Percentiles rank a stretch among this genome's conserved stretches.
phyloP scores from a whole-genome alignment of 371 early-diverging fungal species.

The Mortierella sp. region DNA sequence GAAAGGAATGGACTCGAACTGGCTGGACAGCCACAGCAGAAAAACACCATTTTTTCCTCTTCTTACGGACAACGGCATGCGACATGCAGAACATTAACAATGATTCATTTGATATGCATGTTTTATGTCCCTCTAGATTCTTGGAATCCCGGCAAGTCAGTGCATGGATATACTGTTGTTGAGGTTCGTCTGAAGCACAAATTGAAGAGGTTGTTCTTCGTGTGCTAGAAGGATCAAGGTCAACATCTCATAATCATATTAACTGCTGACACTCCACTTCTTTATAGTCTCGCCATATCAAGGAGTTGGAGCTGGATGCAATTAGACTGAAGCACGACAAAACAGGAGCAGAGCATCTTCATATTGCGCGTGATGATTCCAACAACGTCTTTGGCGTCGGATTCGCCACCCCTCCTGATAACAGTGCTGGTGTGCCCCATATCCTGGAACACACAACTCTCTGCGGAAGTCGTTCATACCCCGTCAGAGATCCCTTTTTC shows the following conservation, averaged over 20 bases:
- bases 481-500: constrained; percentile 97
- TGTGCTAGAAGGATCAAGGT: neutral
- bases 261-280: neutral
- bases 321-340: constrained; percentile 77
- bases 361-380: constrained; percentile 87
- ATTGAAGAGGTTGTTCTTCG: neutral
- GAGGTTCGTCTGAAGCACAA: constrained; percentile 25
- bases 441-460: constrained; percentile 97
- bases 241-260: neutral
- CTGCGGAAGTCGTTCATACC: constrained; percentile 91
- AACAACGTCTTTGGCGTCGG: constrained; percentile 96
- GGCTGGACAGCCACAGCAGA: neutral
- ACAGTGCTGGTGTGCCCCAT: constrained; percentile 94
- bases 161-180: constrained; percentile 55
- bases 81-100: neutral
- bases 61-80: neutral
- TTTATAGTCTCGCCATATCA: constrained; percentile 48
- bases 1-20: neutral
- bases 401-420: constrained; percentile 88
- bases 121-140: constrained; percentile 20
- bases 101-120: neutral
- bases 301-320: constrained; percentile 79
- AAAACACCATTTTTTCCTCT: neutral
- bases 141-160: constrained; percentile 50
- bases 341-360: constrained; percentile 92